Conservation (phyloP, 2,329 filamentous ascomycete genomes). For the Hypoxylon sp. region DNA sequence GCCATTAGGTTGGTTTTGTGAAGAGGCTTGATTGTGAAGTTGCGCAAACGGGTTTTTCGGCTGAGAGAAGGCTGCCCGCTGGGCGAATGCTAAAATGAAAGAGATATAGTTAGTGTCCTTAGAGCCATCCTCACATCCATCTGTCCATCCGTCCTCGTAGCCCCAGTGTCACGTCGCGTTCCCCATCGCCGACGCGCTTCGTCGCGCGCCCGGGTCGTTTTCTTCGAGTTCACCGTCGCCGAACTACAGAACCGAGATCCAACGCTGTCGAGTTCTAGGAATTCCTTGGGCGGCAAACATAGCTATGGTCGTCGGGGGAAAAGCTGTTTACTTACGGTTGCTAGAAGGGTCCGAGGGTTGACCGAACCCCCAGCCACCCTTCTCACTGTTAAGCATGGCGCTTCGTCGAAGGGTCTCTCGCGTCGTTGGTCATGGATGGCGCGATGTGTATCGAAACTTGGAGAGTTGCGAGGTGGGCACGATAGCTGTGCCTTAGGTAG, state of each 20-base stretch:
- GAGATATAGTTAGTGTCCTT: slow-evolving; percentile 30
- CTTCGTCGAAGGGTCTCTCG: slow-evolving; percentile 8
- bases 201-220: background rate
- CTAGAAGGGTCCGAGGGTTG: slow-evolving; percentile 29
- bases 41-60: slow-evolving; percentile 33
- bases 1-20: slow-evolving; percentile 17
- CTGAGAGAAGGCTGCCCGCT: slow-evolving; percentile 15
- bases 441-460: background rate
- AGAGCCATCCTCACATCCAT: slow-evolving; percentile 17
- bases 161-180: slow-evolving; percentile 3
- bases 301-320: slow-evolving; percentile 32
- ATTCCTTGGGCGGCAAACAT: slow-evolving; percentile 3
- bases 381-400: slow-evolving; percentile 43
- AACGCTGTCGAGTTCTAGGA: background rate
- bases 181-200: background rate
- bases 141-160: slow-evolving; percentile 7
- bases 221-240: slow-evolving; percentile 2
- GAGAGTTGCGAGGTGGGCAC: background rate
- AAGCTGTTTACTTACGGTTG: slow-evolving; percentile 44
- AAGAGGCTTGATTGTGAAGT: background rate
- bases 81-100: slow-evolving; percentile 39
- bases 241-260: slow-evolving; percentile 4
- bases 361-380: slow-evolving; percentile 40
- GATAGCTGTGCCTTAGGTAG: too few relatives aligned
- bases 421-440: slow-evolving; percentile 35